These are phyloP conservation scores for Boeremia lycopersici DNA, from an alignment of 2,329 filamentous ascomycete species.

Conservation along the genomic window DNA sequence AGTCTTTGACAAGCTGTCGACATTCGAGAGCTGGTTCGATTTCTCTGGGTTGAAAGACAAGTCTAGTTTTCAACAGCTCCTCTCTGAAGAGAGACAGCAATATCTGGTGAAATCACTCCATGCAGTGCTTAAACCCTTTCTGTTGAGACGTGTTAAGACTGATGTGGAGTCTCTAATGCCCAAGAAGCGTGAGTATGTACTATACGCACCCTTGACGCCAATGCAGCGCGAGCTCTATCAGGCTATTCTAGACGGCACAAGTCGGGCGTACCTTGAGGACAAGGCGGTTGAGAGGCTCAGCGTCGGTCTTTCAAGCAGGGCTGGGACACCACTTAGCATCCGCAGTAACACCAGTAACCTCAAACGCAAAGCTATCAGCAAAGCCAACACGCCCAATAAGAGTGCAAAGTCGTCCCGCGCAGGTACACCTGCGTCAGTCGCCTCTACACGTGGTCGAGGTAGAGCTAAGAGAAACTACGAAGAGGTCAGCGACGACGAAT, in stretches of 20 bases:
- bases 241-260: constrained; percentile 66
- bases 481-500: constrained; percentile 81
- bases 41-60: constrained; percentile 91
- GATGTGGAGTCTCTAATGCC: constrained; percentile 92
- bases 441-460: constrained; percentile 59
- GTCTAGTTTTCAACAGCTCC: constrained; percentile 75
- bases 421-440: constrained; percentile 69
- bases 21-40: constrained; percentile 96
- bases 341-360: constrained; percentile 54
- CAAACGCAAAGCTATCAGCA: constrained; percentile 63
- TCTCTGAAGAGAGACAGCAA: constrained; percentile 77
- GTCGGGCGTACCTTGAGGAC: constrained; percentile 68
- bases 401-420: constrained; percentile 75
- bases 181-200: constrained; percentile 93
- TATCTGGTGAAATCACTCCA: constrained; percentile 88
- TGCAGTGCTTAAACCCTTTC: constrained; percentile 86
- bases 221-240: constrained; percentile 93
- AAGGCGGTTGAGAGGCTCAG: constrained; percentile 73
- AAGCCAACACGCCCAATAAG: constrained; percentile 64
- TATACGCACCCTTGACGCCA: constrained; percentile 89
- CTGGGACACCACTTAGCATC: constrained; percentile 55
- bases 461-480: constrained; percentile 65
- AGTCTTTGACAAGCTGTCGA: constrained; percentile 91
- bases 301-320: constrained; percentile 45
- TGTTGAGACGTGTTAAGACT: constrained; percentile 86